A percentile compares a stretch with the other conserved stretches of the same genome.
Conservation (phyloP, 2,329 filamentous ascomycete species). For the Echinosphaeria canescens region DNA sequence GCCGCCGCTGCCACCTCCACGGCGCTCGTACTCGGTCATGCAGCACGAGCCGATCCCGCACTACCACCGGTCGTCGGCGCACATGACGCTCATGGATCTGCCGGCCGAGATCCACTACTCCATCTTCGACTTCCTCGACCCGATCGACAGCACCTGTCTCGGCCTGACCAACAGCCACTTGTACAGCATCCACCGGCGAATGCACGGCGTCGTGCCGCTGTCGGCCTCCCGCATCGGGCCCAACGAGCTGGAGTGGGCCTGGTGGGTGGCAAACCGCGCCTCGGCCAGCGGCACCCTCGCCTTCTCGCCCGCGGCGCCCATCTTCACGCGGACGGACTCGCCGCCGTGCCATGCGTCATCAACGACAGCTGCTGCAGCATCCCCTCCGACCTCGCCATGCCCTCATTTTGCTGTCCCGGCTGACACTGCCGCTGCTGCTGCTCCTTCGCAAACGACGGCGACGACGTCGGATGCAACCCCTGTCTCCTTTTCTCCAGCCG, state of each 20-base stretch:
- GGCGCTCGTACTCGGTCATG: constrained; percentile 36
- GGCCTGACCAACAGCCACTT: constrained; percentile 34
- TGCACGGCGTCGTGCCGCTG: constrained; percentile 33
- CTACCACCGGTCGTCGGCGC: constrained; percentile 21
- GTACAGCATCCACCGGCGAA: constrained; percentile 32
- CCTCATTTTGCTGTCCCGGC: too few species aligned
- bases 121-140: constrained; percentile 39
- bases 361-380: too few species aligned
- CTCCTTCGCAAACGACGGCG: too few species aligned
- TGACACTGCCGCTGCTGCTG: too few species aligned
- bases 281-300: constrained; percentile 14
- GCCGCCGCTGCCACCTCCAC: constrained; percentile 20
- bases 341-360: too few species aligned
- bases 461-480: constrained; percentile 1
- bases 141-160: constrained; percentile 40
- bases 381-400: too few species aligned
- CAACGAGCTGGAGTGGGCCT: constrained; percentile 42
- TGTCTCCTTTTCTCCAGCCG: too few species aligned
- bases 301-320: not conserved
- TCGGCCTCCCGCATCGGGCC: constrained; percentile 33
- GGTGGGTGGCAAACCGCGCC: constrained; percentile 29
- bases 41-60: constrained; percentile 32
- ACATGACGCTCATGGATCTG: constrained; percentile 25
- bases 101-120: constrained; percentile 36
- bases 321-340: too few species aligned